These are phyloP conservation scores for Saccharomycopsis selenospora DNA, from an alignment of 805 yeast species.

Conservation along the genomic window DNA sequence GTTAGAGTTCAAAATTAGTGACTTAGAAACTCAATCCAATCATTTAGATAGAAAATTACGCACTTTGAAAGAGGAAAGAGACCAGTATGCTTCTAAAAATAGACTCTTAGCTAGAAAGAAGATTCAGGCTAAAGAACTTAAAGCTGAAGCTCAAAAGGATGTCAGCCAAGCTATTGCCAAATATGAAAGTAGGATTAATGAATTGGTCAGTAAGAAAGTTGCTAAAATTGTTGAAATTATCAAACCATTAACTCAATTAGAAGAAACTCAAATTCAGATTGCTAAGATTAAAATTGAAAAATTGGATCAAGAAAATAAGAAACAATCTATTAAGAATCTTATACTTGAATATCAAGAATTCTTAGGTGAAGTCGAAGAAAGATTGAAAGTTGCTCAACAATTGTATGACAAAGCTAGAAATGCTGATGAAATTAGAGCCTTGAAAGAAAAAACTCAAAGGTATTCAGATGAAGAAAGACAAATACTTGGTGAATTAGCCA, in stretches of 20 bases:
- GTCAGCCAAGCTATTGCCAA: constrained; percentile 33
- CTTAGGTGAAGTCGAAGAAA: constrained; percentile 21
- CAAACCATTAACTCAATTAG: constrained; percentile 23
- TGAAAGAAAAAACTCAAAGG: constrained; percentile 27
- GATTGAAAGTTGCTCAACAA: constrained; percentile 28
- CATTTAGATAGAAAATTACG: constrained; percentile 18
- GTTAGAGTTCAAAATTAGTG: constrained; percentile 8
- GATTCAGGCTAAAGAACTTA: constrained; percentile 29
- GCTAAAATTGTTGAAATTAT: constrained; percentile 24
- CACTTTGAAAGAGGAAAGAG: constrained; percentile 23
- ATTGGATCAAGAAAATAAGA: constrained; percentile 37
- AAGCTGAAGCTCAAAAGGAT: constrained; percentile 36
- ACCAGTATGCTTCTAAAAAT: constrained; percentile 23
- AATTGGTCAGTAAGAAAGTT: constrained; percentile 24
- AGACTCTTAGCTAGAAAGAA: constrained; percentile 27
- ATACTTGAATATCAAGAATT: constrained; percentile 27
- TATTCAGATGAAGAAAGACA: constrained; percentile 36
- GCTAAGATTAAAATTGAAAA: constrained; percentile 25
- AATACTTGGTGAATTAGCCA: constrained; percentile 35
- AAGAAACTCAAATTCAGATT: constrained; percentile 26
- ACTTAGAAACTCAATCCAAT: constrained; percentile 20
- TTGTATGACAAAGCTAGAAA: constrained; percentile 23
- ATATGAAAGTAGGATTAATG: constrained; percentile 28
- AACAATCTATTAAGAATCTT: constrained; percentile 28
- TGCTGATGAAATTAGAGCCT: constrained; percentile 24